A percentile compares a stretch with the other conserved stretches of the same genome.
Conservation (phyloP, 306 rosid species). For the Glycine tomentella region DNA sequence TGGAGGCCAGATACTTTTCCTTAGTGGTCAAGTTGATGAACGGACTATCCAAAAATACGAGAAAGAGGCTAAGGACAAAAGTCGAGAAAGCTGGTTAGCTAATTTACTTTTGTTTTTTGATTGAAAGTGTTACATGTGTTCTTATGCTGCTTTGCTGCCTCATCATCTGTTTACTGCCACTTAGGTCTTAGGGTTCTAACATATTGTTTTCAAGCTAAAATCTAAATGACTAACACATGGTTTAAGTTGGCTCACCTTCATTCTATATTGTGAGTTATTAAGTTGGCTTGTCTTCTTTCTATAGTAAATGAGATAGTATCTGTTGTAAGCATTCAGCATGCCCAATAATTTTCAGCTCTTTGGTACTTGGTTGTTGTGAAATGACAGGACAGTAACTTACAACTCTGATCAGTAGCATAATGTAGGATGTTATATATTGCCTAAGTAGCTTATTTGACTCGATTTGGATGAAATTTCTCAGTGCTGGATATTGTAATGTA, state of each 20-base stretch:
- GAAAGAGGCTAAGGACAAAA: constrained; percentile 98
- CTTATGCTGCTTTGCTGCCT: constrained; percentile 13
- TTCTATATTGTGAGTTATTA: not conserved
- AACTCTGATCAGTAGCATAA: not conserved
- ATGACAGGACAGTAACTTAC: not conserved
- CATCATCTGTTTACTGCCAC: constrained; percentile 3
- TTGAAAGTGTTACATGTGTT: constrained; percentile 14
- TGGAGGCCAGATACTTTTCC: constrained; percentile 99
- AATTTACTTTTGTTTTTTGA: constrained; percentile 35
- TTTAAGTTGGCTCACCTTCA: constrained; percentile 1
- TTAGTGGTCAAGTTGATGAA: constrained; percentile 96
- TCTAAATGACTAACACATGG: not conserved
- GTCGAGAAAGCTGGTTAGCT: constrained; percentile 98
- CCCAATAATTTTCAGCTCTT: not conserved
- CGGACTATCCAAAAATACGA: constrained; percentile 97
- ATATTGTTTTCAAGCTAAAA: not conserved
- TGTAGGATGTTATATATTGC: not conserved
- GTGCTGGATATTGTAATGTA: not conserved
- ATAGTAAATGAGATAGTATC: not conserved
- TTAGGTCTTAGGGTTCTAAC: not conserved
- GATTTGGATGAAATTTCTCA: constrained; percentile 4
- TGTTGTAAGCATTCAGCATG: not conserved
- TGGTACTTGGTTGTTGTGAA: not conserved
- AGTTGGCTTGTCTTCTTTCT: too few relatives aligned
- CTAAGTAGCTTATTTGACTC: not conserved